phyloP scores from a whole-genome alignment of 2,329 filamentous ascomycete genomes.

The Metarhizium robertsii region DNA sequence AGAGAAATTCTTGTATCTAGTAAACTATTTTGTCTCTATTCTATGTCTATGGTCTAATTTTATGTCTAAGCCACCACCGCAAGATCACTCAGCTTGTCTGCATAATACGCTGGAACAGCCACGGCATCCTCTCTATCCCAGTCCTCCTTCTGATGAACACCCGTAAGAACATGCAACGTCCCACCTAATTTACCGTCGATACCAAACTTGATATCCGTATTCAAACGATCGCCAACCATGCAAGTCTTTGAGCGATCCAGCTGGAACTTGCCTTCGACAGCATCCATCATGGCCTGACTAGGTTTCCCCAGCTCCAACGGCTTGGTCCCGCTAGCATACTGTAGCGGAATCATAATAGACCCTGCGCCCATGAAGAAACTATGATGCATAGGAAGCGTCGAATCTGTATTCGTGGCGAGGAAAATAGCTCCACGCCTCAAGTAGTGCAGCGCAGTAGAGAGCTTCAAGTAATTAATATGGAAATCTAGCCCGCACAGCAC shows the following conservation, averaged over 20 bases:
- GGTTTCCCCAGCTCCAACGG: conserved; percentile 85
- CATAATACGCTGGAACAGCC: conserved; percentile 71
- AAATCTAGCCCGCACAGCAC: conserved; percentile 89
- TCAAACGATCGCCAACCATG: conserved; percentile 90
- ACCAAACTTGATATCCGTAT: conserved; percentile 95
- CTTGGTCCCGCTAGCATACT: conserved; percentile 58
- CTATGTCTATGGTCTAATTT: conserved; percentile 2
- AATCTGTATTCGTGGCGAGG: conserved; percentile 88
- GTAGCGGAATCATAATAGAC: conserved; percentile 66
- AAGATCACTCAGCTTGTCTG: conserved; percentile 77
- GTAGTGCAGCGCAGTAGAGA: conserved; percentile 78
- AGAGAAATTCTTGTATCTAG: background rate
- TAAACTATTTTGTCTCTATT: background rate
- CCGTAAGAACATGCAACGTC: conserved; percentile 83
- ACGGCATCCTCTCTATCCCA: conserved; percentile 61
- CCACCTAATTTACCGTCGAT: conserved; percentile 85
- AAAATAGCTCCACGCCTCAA: conserved; percentile 73
- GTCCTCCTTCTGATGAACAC: conserved; percentile 77
- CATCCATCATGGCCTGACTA: conserved; percentile 98
- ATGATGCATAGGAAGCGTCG: conserved; percentile 73
- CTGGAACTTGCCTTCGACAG: conserved; percentile 90
- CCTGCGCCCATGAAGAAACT: conserved; percentile 89
- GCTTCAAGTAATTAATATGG: conserved; percentile 91
- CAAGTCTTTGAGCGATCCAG: conserved; percentile 78
- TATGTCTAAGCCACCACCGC: conserved; percentile 16